Evolutionary conservation across 2,329 filamentous ascomycete species (phyloP).

Genomic region (Aspergillus oerlinghausenensis): DNA sequence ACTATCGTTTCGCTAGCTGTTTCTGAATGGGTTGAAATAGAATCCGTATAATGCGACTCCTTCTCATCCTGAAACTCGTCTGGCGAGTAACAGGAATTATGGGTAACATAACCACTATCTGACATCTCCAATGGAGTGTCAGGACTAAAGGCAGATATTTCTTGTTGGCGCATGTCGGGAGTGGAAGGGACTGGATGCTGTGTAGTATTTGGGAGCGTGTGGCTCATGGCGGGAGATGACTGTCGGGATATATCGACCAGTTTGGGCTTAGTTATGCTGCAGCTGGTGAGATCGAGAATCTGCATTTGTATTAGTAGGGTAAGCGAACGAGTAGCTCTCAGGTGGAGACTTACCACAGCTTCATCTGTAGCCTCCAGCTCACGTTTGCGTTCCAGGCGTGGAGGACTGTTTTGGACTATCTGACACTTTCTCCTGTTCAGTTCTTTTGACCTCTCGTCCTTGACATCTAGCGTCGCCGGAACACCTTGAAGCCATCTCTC

Average conservation of each 20-base stretch:
- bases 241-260: slow-evolving; percentile 37
- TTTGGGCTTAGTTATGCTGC: slow-evolving; percentile 30
- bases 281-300: slow-evolving; percentile 31
- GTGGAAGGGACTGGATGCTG: slow-evolving; percentile 29
- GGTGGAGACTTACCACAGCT: slow-evolving; percentile 20
- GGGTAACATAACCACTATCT: slow-evolving; percentile 32
- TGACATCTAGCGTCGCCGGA: slow-evolving; percentile 24
- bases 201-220: slow-evolving; percentile 20
- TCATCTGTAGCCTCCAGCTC: slow-evolving; percentile 16
- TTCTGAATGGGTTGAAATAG: slow-evolving; percentile 24
- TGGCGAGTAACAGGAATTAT: slow-evolving; percentile 24
- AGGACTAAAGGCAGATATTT: slow-evolving; percentile 38
- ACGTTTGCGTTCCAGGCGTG: slow-evolving; percentile 11
- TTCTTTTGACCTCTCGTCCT: slow-evolving; percentile 23
- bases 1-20: slow-evolving; percentile 23
- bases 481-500: slow-evolving; percentile 36
- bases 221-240: slow-evolving; percentile 27
- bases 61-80: slow-evolving; percentile 20
- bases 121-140: slow-evolving; percentile 35
- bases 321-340: no score
- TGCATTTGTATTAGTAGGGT: slow-evolving; percentile 11
- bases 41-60: slow-evolving; percentile 26
- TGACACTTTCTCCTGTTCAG: slow-evolving; percentile 22
- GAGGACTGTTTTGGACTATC: not conserved
- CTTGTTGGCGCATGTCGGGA: slow-evolving; percentile 30